Conservation (phyloP, 2,329 filamentous ascomycete species). For the Mariannaea elegans region DNA sequence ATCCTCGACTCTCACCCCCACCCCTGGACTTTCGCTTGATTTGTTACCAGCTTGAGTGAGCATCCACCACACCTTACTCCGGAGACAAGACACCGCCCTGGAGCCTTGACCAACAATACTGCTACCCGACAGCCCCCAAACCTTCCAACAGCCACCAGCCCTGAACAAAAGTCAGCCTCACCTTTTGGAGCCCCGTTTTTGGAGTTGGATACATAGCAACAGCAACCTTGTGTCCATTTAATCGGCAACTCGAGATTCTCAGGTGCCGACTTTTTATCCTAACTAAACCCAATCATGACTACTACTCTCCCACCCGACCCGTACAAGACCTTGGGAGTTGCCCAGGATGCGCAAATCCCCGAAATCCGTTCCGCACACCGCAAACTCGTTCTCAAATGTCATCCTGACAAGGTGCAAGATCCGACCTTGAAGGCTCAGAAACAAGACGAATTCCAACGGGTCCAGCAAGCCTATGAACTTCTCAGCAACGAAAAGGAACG, state of each 20-base stretch:
- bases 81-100: slow-evolving; percentile 40
- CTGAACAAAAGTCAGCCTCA: slow-evolving; percentile 37
- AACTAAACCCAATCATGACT: slow-evolving; percentile 50
- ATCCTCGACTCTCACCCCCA: slow-evolving; percentile 24
- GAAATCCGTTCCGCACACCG: slow-evolving; percentile 83
- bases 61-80: slow-evolving; percentile 37
- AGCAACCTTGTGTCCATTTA: slow-evolving; percentile 26
- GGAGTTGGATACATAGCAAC: slow-evolving; percentile 36
- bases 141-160: slow-evolving; percentile 35
- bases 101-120: slow-evolving; percentile 39
- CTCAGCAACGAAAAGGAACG: slow-evolving; percentile 80
- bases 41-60: slow-evolving; percentile 32
- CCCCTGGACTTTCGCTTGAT: slow-evolving; percentile 37
- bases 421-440: slow-evolving; percentile 79
- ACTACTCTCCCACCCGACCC: slow-evolving; percentile 73
- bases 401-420: slow-evolving; percentile 91
- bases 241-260: slow-evolving; percentile 21
- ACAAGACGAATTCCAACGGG: slow-evolving; percentile 87
- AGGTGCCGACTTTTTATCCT: slow-evolving; percentile 21
- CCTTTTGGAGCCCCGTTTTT: slow-evolving; percentile 31
- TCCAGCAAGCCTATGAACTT: slow-evolving; percentile 92
- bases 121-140: slow-evolving; percentile 33
- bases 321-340: slow-evolving; percentile 79
- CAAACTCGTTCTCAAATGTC: slow-evolving; percentile 87
- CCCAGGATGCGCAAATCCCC: slow-evolving; percentile 73